Conservation (phyloP, 257 asterid species). For the Hygrophila difformis region DNA sequence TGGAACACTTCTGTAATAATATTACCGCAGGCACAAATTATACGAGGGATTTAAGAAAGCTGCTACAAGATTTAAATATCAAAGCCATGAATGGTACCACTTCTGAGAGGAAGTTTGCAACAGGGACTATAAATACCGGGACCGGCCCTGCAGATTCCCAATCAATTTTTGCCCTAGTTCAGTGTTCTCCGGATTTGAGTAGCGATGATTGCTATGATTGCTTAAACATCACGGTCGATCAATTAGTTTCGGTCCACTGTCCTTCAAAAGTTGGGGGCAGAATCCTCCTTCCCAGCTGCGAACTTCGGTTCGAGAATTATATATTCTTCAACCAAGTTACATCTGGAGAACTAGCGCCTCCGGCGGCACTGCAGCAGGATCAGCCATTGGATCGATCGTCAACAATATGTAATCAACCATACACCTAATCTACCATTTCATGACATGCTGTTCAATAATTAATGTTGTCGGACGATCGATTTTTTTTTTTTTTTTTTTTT, state of each 20-base stretch:
- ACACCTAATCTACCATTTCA: neutral
- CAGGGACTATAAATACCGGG: constrained; percentile 1
- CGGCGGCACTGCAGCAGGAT: neutral
- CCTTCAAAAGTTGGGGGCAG: constrained; percentile 14
- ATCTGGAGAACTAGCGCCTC: constrained; percentile 11
- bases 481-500: too few species aligned
- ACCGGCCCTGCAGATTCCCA: constrained; percentile 13
- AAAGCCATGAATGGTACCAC: constrained; percentile 23
- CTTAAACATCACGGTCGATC: constrained; percentile 1
- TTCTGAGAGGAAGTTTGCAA: constrained; percentile 22
- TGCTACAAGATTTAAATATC: too few species aligned
- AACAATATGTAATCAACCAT: constrained; percentile 1
- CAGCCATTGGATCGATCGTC: neutral
- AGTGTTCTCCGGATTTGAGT: constrained; percentile 32
- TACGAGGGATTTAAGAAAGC: too few species aligned
- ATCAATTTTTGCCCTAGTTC: constrained; percentile 17
- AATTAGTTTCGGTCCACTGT: constrained; percentile 13
- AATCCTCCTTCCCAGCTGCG: constrained; percentile 22
- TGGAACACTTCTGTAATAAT: too few species aligned
- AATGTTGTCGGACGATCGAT: too few species aligned
- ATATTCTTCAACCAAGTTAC: constrained; percentile 18
- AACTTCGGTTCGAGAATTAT: constrained; percentile 16
- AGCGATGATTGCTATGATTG: constrained; percentile 21
- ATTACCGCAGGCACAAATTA: too few species aligned
- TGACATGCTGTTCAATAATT: too few species aligned